These are phyloP conservation scores for Combretum micranthum DNA, from an alignment of 345 rosid species.

Conservation along the genomic window DNA sequence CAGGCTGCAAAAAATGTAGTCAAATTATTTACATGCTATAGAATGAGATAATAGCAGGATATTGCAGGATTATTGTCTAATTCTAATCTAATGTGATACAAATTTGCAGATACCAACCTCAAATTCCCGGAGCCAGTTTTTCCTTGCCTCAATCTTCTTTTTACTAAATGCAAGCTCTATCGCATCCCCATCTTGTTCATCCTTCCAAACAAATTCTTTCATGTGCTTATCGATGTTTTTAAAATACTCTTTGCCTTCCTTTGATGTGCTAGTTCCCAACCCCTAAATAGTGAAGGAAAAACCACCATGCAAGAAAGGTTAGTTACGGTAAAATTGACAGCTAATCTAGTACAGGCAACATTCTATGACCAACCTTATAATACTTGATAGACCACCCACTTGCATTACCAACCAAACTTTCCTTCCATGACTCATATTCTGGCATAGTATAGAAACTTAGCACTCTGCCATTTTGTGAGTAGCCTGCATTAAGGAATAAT, in stretches of 20 bases:
- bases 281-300: slow-evolving; percentile 40
- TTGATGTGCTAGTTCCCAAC: slow-evolving; percentile 79
- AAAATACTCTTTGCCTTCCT: slow-evolving; percentile 81
- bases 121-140: slow-evolving; percentile 81
- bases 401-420: slow-evolving; percentile 57
- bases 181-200: slow-evolving; percentile 79
- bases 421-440: slow-evolving; percentile 81
- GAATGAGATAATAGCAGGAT: no score
- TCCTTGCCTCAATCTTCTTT: slow-evolving; percentile 94
- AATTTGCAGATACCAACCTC: slow-evolving; percentile 37
- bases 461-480: slow-evolving; percentile 37
- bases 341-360: no score
- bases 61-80: no score
- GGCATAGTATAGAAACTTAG: slow-evolving; percentile 89
- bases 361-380: slow-evolving; percentile 62
- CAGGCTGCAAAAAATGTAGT: slow-evolving; percentile 54
- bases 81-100: not conserved
- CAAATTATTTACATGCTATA: not conserved
- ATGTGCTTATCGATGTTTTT: slow-evolving; percentile 44
- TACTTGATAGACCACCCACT: slow-evolving; percentile 84
- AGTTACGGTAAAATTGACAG: no score
- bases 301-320: no score
- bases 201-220: slow-evolving; percentile 81
- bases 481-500: slow-evolving; percentile 36
- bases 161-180: slow-evolving; percentile 98